Evolutionary conservation across 257 asterid genomes (phyloP).

Genomic region (Primulina huaijiensis): DNA sequence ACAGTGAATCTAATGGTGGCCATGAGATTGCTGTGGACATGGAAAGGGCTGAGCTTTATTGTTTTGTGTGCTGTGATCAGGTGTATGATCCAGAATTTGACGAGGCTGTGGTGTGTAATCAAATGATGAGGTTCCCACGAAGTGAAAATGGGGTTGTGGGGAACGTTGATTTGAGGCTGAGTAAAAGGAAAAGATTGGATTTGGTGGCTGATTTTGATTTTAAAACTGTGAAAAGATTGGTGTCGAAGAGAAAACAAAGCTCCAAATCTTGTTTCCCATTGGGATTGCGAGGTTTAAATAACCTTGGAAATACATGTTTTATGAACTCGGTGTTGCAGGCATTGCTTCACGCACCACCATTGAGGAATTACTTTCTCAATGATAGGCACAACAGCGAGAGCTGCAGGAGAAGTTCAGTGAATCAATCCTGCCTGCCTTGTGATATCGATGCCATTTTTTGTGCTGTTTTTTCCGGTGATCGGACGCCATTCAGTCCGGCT

Average conservation of each 20-base stretch:
- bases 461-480: slow-evolving; percentile 59
- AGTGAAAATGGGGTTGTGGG: slow-evolving; percentile 34
- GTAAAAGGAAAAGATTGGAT: slow-evolving; percentile 73
- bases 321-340: slow-evolving; percentile 82
- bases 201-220: slow-evolving; percentile 52
- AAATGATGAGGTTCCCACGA: slow-evolving; percentile 38
- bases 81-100: slow-evolving; percentile 71
- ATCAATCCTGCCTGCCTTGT: slow-evolving; percentile 61
- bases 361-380: slow-evolving; percentile 63
- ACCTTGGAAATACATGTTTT: slow-evolving; percentile 71
- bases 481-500: slow-evolving; percentile 64
- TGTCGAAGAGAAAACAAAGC: slow-evolving; percentile 44
- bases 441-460: slow-evolving; percentile 62
- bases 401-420: slow-evolving; percentile 40
- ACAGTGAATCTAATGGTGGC: slow-evolving; percentile 40
- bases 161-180: slow-evolving; percentile 39
- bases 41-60: slow-evolving; percentile 66
- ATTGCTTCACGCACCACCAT: slow-evolving; percentile 68
- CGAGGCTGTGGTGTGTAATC: slow-evolving; percentile 37
- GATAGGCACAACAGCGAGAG: slow-evolving; percentile 50
- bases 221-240: slow-evolving; percentile 41
- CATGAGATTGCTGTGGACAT: slow-evolving; percentile 62
- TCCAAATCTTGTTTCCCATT: slow-evolving; percentile 59
- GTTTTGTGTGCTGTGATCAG: slow-evolving; percentile 61
- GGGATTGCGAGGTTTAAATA: slow-evolving; percentile 76